Base-by-base conservation (phyloP, 192 early-diverging fungal genomes). In the Helicostylum pulchrum region DNA sequence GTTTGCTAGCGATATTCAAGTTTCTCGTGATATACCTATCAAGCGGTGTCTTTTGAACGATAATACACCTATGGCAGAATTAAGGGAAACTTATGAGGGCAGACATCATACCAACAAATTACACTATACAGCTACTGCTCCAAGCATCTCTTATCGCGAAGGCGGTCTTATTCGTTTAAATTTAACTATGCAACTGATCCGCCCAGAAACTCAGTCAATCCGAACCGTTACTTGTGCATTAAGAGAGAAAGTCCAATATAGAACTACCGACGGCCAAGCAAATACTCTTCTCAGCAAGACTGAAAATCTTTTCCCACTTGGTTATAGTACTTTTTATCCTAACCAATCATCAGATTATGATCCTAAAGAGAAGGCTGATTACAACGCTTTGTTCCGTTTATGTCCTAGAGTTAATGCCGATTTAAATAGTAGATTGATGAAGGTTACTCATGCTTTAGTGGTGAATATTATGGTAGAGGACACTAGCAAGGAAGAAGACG, bases 31-130 rank as follows among this genome's bases (percentile, higher is more conserved):
- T 12, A 81, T 81, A 7, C 64, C 70, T 14, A 67, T 81, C 62
- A 70, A 70, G 43, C 72, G 79, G 3, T 78, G 77, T 56, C 66
- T 81, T 12, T 62, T 81, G 19, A 45, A 56, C n/a, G 71, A 64
- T 10, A 30, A 34, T 11, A 31, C 57, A n/a, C 8, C 39, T 1
- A 31, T 54, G 3, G 36, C 49, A 5, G 55, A 53, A 44, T 31
- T 67, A 0, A 21, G 21, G 23, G 54, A 62, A 39, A 62, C 65
- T 10, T 19, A 57, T 5, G 42, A 66, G 36, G 72, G 72, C 39
- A n/a, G 23, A 50, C 12, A 61, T 42, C 48, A 55, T 17, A 12
- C 48, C 17, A 31, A 65, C 20, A 45, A 43, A 26, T 52, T 74
- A 12, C 17, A 21, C 10, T 77, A 73, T 53, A 57, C 62, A 23